A percentile compares a stretch with the other conserved stretches of the same genome.
Evolutionary conservation across 805 yeast species (phyloP).

Genomic region (Priceomyces medius): DNA sequence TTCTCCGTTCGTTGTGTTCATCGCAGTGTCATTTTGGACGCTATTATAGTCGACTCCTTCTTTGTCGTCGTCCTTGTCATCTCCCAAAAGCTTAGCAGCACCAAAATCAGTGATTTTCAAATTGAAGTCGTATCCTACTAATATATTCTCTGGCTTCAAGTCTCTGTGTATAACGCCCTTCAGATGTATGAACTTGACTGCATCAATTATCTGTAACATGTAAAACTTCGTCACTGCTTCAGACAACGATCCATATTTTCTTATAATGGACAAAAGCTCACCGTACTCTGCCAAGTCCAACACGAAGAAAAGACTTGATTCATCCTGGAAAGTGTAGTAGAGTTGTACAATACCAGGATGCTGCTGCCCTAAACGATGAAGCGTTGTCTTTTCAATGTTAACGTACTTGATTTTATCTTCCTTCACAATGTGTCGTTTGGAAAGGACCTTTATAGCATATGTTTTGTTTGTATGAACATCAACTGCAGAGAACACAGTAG

Average conservation of each 20-base stretch:
- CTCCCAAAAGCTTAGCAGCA: constrained; percentile 77
- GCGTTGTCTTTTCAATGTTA: constrained; percentile 87
- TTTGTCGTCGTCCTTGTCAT: constrained; percentile 29
- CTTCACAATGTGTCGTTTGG: constrained; percentile 88
- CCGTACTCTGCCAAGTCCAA: constrained; percentile 94
- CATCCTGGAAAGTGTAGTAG: constrained; percentile 94
- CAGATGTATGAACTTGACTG: constrained; percentile 82
- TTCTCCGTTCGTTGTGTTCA: constrained; percentile 20
- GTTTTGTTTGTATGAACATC: constrained; percentile 72
- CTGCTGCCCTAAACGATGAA: constrained; percentile 76
- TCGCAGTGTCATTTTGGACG: constrained; percentile 10
- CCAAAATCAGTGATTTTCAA: constrained; percentile 96
- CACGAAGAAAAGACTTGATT: constrained; percentile 81
- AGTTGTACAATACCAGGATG: constrained; percentile 94
- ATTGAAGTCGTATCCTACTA: constrained; percentile 81
- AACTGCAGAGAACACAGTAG: constrained; percentile 86
- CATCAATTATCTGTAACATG: constrained; percentile 84
- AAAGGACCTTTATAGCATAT: constrained; percentile 88
- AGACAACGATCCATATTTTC: constrained; percentile 73
- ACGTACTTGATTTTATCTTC: constrained; percentile 95
- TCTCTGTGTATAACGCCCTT: constrained; percentile 93
- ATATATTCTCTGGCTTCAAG: constrained; percentile 89
- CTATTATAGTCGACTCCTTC: constrained; percentile 33
- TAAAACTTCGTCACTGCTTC: constrained; percentile 78
- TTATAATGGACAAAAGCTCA: constrained; percentile 79